Conservation (phyloP, 106 monocot genomes). For the Ottelia alismoides region DNA sequence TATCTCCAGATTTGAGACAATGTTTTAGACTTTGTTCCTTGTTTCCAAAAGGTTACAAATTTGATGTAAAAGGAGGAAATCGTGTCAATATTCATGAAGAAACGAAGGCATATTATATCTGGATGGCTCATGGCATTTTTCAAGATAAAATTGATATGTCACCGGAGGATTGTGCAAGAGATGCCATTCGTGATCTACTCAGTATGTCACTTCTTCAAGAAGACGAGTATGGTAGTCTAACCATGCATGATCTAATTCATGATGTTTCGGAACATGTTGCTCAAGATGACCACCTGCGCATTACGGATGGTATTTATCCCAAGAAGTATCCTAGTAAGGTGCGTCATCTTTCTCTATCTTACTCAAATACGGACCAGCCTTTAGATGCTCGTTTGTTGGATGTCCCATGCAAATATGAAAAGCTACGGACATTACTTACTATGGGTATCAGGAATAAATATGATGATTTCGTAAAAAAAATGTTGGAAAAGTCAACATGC, state of each 20-base stretch:
- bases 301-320: not conserved
- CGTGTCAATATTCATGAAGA: too few relatives aligned
- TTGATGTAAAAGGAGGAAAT: not conserved
- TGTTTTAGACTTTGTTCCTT: conserved; percentile 1
- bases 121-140: not conserved
- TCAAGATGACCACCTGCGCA: conserved; percentile 6
- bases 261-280: conserved; percentile 24
- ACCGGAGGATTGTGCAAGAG: conserved; percentile 19
- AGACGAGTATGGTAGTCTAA: not conserved
- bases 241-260: conserved; percentile 34
- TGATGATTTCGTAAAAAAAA: not conserved
- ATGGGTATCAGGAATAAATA: not conserved
- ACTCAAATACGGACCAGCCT: too few relatives aligned
- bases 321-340: conserved; percentile 1
- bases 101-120: too few relatives aligned
- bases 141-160: not conserved
- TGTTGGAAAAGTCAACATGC: not conserved
- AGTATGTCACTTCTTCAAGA: conserved; percentile 8
- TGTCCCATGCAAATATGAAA: too few relatives aligned
- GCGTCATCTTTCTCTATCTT: too few relatives aligned
- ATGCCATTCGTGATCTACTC: conserved; percentile 18
- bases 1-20: not conserved
- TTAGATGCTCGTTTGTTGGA: too few relatives aligned
- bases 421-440: not conserved
- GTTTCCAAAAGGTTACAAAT: conserved; percentile 1